Conservation (phyloP, 192 early-diverging fungal species). For the Podila epicladia region DNA sequence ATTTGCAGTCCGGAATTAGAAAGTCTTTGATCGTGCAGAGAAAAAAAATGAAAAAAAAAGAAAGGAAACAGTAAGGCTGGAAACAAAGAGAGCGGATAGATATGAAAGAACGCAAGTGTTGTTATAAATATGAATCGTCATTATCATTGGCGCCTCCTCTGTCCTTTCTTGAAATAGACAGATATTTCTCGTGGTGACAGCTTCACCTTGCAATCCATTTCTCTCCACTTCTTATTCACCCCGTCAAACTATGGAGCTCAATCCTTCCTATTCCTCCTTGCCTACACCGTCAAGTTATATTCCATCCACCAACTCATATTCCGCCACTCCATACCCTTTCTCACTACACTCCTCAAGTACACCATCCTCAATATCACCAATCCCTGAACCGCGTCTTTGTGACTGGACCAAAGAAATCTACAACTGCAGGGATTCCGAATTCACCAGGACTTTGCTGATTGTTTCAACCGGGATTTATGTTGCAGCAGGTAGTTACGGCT, state of each 20-base stretch:
- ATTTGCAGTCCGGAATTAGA: not conserved
- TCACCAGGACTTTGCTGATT: slow-evolving; percentile 8
- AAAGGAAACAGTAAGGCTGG: no score
- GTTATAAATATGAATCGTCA: no score
- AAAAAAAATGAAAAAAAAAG: not conserved
- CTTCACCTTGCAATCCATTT: no score
- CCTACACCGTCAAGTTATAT: not conserved
- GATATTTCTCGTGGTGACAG: no score
- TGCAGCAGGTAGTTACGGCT: slow-evolving; percentile 3
- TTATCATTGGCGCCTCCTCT: no score
- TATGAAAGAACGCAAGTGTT: not conserved
- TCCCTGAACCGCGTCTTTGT: not conserved
- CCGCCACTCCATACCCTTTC: not conserved
- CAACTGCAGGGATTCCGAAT: slow-evolving; percentile 23
- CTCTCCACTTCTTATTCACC: no score
- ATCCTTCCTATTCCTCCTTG: no score
- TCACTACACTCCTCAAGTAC: not conserved
- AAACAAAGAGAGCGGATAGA: not conserved
- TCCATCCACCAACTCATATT: not conserved
- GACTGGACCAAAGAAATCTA: slow-evolving; percentile 24
- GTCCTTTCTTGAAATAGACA: no score
- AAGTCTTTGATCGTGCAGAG: not conserved
- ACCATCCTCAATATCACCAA: not conserved
- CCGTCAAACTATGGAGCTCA: no score
- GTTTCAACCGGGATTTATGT: slow-evolving; percentile 14